phyloP scores from a whole-genome alignment of 2,329 filamentous ascomycete genomes.

The Talaromyces funiculosus region DNA sequence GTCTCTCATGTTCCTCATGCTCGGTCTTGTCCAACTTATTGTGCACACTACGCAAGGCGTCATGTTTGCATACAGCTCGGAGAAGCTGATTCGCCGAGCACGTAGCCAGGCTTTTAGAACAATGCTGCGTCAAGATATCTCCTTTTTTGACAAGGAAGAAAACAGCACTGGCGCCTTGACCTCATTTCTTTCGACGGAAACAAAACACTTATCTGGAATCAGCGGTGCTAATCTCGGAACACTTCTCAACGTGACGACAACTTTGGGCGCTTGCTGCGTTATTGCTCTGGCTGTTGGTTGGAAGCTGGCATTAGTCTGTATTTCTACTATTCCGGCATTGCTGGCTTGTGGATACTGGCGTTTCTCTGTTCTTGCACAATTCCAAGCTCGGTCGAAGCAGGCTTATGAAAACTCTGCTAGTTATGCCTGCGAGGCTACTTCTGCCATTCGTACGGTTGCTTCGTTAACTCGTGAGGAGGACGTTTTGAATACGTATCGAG shows the following conservation, averaged over 20 bases:
- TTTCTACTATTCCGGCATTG: constrained; percentile 69
- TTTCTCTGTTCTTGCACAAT: constrained; percentile 76
- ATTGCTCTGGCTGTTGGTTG: constrained; percentile 72
- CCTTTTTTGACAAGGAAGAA: constrained; percentile 83
- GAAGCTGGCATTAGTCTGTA: constrained; percentile 82
- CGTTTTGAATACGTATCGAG: constrained; percentile 66
- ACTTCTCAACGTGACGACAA: constrained; percentile 72
- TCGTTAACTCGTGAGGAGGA: constrained; percentile 82
- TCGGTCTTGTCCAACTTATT: constrained; percentile 68
- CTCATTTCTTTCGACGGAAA: constrained; percentile 81
- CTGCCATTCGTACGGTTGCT: constrained; percentile 87
- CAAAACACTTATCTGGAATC: constrained; percentile 80
- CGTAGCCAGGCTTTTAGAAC: constrained; percentile 76
- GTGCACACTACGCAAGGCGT: constrained; percentile 64
- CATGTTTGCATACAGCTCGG: constrained; percentile 78
- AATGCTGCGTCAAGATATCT: constrained; percentile 87
- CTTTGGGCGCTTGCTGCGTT: constrained; percentile 66
- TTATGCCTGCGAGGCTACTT: constrained; percentile 89
- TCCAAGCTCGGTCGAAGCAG: constrained; percentile 70
- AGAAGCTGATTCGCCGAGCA: constrained; percentile 75
- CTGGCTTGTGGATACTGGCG: constrained; percentile 79
- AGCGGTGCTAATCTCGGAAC: constrained; percentile 85
- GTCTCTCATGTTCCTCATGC: constrained; percentile 81
- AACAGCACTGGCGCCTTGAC: constrained; percentile 86
- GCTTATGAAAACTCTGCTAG: constrained; percentile 76